Base-by-base conservation (phyloP, 1,139 yeast genomes). In the Debaryomyces coudertii region DNA sequence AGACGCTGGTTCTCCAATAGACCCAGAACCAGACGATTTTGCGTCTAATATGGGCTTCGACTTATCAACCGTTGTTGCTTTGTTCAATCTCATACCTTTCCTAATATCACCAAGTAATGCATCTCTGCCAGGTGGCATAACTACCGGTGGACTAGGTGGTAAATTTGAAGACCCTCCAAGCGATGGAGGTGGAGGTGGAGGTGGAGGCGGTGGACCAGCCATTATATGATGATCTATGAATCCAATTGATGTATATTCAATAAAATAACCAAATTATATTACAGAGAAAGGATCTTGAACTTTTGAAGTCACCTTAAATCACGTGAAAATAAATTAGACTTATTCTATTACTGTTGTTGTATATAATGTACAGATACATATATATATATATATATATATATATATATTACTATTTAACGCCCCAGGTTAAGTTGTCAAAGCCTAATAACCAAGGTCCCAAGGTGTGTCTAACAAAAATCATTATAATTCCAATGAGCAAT, bases 381-480 rank as follows among this genome's bases (percentile, higher is more conserved):
- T 28, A 5, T 11, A 28, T 22, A 20, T 7, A 30, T 27, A 23
- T n/a, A 20, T 30, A 23, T 29, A 40, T 28, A 20, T 22, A 27
- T 28, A 5, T 11, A 28, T 22, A 20, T 7, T 1, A n/a, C 41
- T 57, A 71, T 51, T 69, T 70, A n/a, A 72, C 76, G 7, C 72
- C 71, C 73, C 76, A 73, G 2, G 67, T 71, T 50, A 87, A 72
- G 61, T 93, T 93, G 64, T 93, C 99, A 54, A 85, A 85, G 7
- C 97, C 97, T 68, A 90, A 93, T 12, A 93, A 63, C 74, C 93
- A 71, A 2, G 92, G 88, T 0, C 97, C 98, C 9, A 90, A 71
- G 1, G 90, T 80, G 65, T 93, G 99, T 63, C 99, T 80, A 7
- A 82, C 79, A 2, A 79, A 63, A 12, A 93, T 73, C 65, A 95